Base-by-base conservation (phyloP, 2,329 filamentous ascomycete genomes). In the Cladobotryum protrusum region DNA sequence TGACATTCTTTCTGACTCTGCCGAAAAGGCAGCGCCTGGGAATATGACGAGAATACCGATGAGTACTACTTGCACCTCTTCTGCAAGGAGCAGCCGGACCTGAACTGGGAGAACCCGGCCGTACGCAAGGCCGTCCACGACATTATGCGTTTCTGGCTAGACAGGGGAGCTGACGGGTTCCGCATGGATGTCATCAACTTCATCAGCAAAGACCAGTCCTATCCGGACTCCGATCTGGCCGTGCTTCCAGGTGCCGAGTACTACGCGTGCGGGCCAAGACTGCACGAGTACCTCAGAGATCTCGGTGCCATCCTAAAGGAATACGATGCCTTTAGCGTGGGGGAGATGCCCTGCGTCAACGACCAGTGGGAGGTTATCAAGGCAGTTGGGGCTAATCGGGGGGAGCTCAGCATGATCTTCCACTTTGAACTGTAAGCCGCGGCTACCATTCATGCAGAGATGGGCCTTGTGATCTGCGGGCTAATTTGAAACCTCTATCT, bases 61-160 rank as follows among this genome's bases (percentile, higher is more conserved):
- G 72, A 78, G 54, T 78, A 77, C 60, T 79, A 87, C 60, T 78
- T 89, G 1, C 79, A 82, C 54, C 75, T 90, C 29, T 91, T 87
- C 65, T 79, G 79, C 39, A 76, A 75, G 4, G 79, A 85, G 56
- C 86, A 89, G 61, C 86, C 87, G 0, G 87, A 90, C 56, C 76
- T 91, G 37, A 90, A 90, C 68, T 90, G 86, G 86, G 83, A 89
- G 61, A 84, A 85, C 58, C 73, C 75, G 0, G 75, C 76, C 1
- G 81, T 87, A 3, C 77, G 85, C 33, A 67, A 77, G 49, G 83
- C 82, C 2, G 82, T 87, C 2, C 83, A 88, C 62, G 73, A 83
- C 37, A 76, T 83, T 18, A 84, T 88, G 74, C 75, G 77, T 18
- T 90, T 89, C 67, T 90, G 86, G 86, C 76, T 89, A 2, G 73